A percentile compares a stretch with the other conserved stretches of the same genome.
These are phyloP conservation scores for Penicillium oxalicum DNA, from an alignment of 2,329 filamentous ascomycete species.

Conservation along the genomic window DNA sequence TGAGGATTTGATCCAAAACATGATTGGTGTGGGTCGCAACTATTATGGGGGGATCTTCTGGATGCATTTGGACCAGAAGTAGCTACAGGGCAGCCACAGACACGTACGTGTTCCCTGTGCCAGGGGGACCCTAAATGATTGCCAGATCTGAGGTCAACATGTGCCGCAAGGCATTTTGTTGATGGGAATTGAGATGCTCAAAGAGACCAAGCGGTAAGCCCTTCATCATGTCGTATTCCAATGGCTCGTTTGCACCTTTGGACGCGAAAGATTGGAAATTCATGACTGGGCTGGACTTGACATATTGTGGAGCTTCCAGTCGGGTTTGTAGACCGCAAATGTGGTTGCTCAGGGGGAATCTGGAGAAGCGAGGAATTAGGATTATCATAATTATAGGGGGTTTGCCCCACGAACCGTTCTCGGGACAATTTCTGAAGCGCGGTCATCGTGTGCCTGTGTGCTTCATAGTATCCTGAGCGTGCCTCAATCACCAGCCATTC, in stretches of 20 bases:
- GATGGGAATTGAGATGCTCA: conserved; percentile 61
- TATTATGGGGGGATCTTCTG: conserved; percentile 62
- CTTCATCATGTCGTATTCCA: conserved; percentile 48
- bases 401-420: conserved; percentile 41
- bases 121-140: conserved; percentile 78
- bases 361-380: conserved; percentile 16
- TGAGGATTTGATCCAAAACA: conserved; percentile 75
- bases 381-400: conserved; percentile 1
- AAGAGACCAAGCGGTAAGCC: conserved; percentile 46
- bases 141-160: conserved; percentile 68
- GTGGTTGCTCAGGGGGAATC: conserved; percentile 42
- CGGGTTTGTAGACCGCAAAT: conserved; percentile 36
- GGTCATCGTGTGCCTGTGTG: conserved; percentile 63
- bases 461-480: conserved; percentile 68
- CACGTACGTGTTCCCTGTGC: conserved; percentile 74
- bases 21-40: conserved; percentile 87
- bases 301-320: conserved; percentile 48
- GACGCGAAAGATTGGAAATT: conserved; percentile 46
- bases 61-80: conserved; percentile 54
- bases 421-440: conserved; percentile 61
- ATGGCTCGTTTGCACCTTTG: conserved; percentile 32
- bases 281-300: conserved; percentile 45
- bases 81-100: conserved; percentile 66
- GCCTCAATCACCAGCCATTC: conserved; percentile 77
- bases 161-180: conserved; percentile 60